Conservation (phyloP, 2,329 filamentous ascomycete genomes). For the Blastomyces percursus region DNA sequence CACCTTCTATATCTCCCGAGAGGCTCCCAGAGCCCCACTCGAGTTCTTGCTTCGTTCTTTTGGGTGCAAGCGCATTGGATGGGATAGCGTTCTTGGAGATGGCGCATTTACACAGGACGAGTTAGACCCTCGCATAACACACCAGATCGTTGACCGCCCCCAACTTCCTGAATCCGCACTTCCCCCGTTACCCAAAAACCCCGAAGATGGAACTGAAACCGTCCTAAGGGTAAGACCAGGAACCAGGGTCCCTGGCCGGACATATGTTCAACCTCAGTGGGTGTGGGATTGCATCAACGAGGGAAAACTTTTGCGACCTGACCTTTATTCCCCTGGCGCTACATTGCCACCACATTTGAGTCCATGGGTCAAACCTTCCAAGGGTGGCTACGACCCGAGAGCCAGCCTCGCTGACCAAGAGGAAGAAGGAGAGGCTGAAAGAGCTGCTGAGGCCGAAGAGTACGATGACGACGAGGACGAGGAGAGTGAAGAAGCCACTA, state of each 20-base stretch:
- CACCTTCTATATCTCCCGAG: slow-evolving; percentile 86
- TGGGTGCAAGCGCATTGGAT: slow-evolving; percentile 90
- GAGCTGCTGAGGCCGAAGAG: slow-evolving; percentile 50
- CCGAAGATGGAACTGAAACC: slow-evolving; percentile 40
- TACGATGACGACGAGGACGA: slow-evolving; percentile 38
- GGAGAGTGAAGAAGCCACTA: slow-evolving; percentile 28
- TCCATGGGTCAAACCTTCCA: slow-evolving; percentile 81
- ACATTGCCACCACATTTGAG: slow-evolving; percentile 88
- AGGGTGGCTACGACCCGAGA: slow-evolving; percentile 85
- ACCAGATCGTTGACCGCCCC: slow-evolving; percentile 90
- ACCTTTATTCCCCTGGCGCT: slow-evolving; percentile 81
- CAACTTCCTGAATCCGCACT: slow-evolving; percentile 50
- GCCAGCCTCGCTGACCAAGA: slow-evolving; percentile 78
- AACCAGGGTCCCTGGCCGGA: slow-evolving; percentile 75
- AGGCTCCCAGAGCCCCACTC: slow-evolving; percentile 78
- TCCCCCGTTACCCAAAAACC: slow-evolving; percentile 31
- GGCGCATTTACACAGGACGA: slow-evolving; percentile 89
- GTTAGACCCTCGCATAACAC: slow-evolving; percentile 77
- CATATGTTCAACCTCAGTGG: slow-evolving; percentile 95
- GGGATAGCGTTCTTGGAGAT: slow-evolving; percentile 82
- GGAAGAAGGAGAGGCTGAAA: slow-evolving; percentile 70
- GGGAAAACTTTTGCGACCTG: slow-evolving; percentile 72
- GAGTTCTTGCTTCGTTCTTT: slow-evolving; percentile 92
- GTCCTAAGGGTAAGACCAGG: slow-evolving; percentile 44
- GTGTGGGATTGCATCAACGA: slow-evolving; percentile 96